Conservation (phyloP, 331 rosid genomes). For the Telfairia occidentalis region DNA sequence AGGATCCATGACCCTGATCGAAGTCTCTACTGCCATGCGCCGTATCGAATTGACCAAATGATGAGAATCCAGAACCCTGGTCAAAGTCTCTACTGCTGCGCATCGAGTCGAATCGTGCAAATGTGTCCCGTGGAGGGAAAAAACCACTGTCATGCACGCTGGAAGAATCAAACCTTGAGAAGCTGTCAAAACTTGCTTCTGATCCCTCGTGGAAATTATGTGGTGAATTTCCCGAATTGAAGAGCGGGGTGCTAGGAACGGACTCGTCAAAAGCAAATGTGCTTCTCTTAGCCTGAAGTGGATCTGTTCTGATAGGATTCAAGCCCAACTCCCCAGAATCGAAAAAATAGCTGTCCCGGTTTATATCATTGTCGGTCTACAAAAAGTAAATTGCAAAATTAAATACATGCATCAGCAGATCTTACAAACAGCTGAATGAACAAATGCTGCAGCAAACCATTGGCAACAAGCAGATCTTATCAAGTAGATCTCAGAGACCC, state of each 20-base stretch:
- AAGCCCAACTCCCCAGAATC: conserved; percentile 69
- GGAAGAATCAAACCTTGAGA: conserved; percentile 81
- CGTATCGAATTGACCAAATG: conserved; percentile 52
- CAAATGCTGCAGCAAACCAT: not conserved
- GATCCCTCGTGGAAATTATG: conserved; percentile 45
- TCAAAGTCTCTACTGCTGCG: conserved; percentile 61
- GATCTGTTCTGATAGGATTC: conserved; percentile 67
- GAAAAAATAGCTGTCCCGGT: conserved; percentile 51
- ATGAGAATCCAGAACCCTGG: conserved; percentile 59
- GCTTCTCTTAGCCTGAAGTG: conserved; percentile 44
- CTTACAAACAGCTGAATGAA: not conserved
- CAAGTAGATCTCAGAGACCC: not conserved
- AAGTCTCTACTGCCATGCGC: conserved; percentile 48
- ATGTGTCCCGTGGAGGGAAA: conserved; percentile 40
- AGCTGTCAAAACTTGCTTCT: conserved; percentile 60
- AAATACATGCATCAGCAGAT: conserved; percentile 3
- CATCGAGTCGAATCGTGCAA: conserved; percentile 55
- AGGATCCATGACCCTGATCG: conserved; percentile 57
- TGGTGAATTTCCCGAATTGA: conserved; percentile 56
- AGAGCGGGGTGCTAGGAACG: conserved; percentile 92
- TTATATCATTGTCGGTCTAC: conserved; percentile 49
- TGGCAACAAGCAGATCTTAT: not conserved
- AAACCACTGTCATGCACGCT: conserved; percentile 45
- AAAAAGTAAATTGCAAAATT: conserved; percentile 16
- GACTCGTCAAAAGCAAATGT: conserved; percentile 75